Base-by-base conservation (phyloP, 1,139 yeast species). In the Blastobotrys indianensis region DNA sequence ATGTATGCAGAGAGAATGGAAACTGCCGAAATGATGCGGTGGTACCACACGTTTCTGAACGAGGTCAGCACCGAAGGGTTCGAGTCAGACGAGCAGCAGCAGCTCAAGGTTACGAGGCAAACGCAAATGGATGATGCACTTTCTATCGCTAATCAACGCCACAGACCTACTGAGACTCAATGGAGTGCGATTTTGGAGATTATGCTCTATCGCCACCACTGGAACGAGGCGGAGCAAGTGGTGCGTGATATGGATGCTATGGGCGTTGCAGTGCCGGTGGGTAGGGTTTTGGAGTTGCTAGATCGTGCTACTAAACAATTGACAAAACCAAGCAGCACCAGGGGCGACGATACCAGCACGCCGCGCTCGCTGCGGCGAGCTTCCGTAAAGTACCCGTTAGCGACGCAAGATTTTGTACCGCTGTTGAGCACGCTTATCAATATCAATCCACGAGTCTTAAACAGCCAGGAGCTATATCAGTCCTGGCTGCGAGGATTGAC, bases 401-500 rank as follows among this genome's bases (percentile, higher is more conserved):
- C 25, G 25, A 20, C 25, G 6, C 17, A 8, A 4, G 40, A 47
- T 13, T 50, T 51, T 23, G 51, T 51, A 16, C 51, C 51, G 2
- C 32, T 48, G 34, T 35, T 48, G 33, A 33, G 43, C 38, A 15
- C 49, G 38, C 40, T 57, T 8, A 52, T 57, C 16, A 45, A 54
- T 2, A 44, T 49, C 10, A 46, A 59, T 35, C 63, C 64, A 2
- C 53, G 54, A 20, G 51, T 60, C 23, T 50, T 56, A 2, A 52
- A 55, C 20, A 45, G 50, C 33, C 45, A 52, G 8, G 45, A 53
- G 33, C 54, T 61, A 34, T 61, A 61, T 41, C 54, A 50, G 31
- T 46, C 57, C 8, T 61, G 65, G 65, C 50, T 61, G 12, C 46
- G 58, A 12, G 62, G 61, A 2, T 44, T 61, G 23, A 54, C 59